A percentile compares a stretch with the other conserved stretches of the same genome.
These are phyloP conservation scores for Pyricularia sp. DNA, from an alignment of 2,329 filamentous ascomycete species.

Conservation along the genomic window DNA sequence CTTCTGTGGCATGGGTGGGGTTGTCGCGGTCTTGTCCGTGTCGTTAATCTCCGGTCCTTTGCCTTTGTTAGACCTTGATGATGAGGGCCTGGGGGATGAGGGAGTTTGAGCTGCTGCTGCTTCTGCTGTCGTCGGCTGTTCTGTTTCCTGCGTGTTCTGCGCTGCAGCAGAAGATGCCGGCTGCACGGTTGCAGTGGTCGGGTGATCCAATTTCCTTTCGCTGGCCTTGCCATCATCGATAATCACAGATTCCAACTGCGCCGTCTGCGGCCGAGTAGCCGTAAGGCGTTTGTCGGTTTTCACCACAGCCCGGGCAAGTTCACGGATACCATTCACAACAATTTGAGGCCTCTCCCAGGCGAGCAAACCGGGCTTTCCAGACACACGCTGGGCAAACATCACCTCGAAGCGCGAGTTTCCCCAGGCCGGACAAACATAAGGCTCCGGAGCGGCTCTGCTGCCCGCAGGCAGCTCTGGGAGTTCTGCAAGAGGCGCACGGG, in stretches of 20 bases:
- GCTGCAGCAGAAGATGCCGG: not conserved
- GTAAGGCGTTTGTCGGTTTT: constrained; percentile 24
- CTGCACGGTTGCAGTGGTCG: not conserved
- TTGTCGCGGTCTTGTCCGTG: not conserved
- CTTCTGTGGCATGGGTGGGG: not conserved
- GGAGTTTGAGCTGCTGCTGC: not conserved
- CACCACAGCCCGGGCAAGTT: constrained; percentile 26
- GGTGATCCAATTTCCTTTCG: not conserved
- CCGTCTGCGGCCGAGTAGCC: constrained; percentile 12
- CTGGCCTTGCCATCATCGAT: not conserved
- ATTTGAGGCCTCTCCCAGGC: constrained; percentile 35
- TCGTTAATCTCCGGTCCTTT: not conserved
- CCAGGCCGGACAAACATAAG: constrained; percentile 36
- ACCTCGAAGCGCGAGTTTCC: constrained; percentile 29
- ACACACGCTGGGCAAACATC: constrained; percentile 24
- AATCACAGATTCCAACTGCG: constrained; percentile 18
- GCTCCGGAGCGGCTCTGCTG: constrained; percentile 7
- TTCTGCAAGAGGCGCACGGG: not conserved
- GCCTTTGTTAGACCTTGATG: not conserved
- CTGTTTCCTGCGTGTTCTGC: not conserved
- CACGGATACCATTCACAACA: constrained; percentile 27
- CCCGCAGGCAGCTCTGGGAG: constrained; percentile 6
- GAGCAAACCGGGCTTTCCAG: constrained; percentile 29
- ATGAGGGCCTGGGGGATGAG: not conserved
- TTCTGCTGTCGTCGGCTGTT: not conserved